A percentile compares a stretch with the other conserved stretches of the same genome.
phyloP scores from a whole-genome alignment of 2,329 filamentous ascomycete genomes.

The Colletotrichum gloeosporioides region DNA sequence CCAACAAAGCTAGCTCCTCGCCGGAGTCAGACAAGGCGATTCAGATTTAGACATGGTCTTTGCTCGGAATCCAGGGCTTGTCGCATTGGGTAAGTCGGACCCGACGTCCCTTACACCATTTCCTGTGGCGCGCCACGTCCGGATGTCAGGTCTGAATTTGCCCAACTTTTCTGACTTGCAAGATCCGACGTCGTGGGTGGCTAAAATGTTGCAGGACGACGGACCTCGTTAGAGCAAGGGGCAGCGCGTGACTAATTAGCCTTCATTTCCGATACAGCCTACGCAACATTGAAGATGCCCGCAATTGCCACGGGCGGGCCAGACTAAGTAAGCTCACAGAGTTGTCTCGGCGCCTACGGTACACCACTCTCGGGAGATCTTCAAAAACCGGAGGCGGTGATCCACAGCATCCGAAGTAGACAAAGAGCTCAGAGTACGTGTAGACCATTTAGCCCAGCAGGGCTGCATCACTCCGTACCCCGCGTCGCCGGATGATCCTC shows the following conservation, averaged over 20 bases:
- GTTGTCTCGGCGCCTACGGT: neutral
- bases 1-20: neutral
- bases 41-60: neutral
- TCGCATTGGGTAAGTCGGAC: neutral
- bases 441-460: neutral
- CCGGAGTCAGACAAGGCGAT: constrained; percentile 4
- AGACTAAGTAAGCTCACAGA: neutral
- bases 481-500: neutral
- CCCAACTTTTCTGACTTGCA: neutral
- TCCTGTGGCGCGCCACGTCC: neutral
- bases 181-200: neutral
- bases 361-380: neutral
- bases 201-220: neutral
- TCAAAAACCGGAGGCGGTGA: neutral
- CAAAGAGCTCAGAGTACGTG: neutral
- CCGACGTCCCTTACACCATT: neutral
- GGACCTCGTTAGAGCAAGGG: neutral
- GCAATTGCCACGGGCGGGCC: neutral
- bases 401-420: neutral
- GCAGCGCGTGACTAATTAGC: too few species aligned
- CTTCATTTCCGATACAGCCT: neutral
- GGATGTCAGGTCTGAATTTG: neutral
- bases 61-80: neutral
- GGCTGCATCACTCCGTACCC: neutral
- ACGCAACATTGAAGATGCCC: neutral